Evolutionary conservation across 768 basidiomycete species (phyloP), one percentile per base, ranked within the genome.

Genomic region (Leccinum rimulosum): DNA sequence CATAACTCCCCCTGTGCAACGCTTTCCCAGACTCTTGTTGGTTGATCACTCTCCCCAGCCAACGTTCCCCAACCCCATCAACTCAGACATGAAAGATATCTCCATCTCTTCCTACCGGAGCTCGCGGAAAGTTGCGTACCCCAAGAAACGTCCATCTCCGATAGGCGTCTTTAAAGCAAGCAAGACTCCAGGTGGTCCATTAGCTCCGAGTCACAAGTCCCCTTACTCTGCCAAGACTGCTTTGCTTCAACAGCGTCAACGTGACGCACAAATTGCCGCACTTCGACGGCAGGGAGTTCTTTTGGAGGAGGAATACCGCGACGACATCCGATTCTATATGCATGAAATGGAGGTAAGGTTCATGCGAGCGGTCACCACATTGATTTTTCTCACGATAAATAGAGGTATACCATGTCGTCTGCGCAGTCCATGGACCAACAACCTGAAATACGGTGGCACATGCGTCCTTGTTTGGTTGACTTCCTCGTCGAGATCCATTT

Each of bases 401-500:
- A 95, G 95, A 83, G 82, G 58, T 84, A 74, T 67, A 98, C 96
- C 38, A 89, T 92, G 84, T 91, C 91, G 30, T 94, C 89, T n/a
- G 86, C 88, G 38, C 84, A 94, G 63, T 93, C 94, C 53, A 99
- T 99, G 93, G 97, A 99, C 73, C 93, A 95, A 77, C 97, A 99
- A 72, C 96, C 97, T 35, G 97, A 99, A 76, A 94, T 99, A 70
- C 83, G 89, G 68, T 98, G 97, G 97, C 93, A 95, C 76, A 99
- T 99, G 97, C 93, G 97, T 38, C 93, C 93, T 35, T 96, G 92
- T 79, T 87, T 99, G 49, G 93, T 98, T 72, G 97, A 99, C 74
- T 99, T 99, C 76, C 86, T 99, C 71, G 92, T 99, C 71, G 97
- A 99, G 75, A 91, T 98, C 62, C 97, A 99, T 75, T 94, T 96